Conservation (phyloP, 768 basidiomycete species). For the Hypsizygus marmoreus region DNA sequence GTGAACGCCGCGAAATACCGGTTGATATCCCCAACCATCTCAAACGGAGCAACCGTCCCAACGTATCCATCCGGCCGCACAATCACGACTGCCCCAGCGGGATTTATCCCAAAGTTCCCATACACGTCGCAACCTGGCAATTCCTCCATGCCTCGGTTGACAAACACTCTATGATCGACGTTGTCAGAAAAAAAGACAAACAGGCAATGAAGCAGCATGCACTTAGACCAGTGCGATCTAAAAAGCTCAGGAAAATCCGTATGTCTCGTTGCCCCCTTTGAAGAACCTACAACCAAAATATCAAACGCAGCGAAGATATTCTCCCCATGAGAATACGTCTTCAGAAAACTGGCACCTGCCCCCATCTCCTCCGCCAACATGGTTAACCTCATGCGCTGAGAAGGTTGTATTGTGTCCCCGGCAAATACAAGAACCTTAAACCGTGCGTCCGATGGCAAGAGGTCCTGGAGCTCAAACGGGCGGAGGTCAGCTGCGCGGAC, state of each 20-base stretch:
- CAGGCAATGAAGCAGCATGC: conserved; percentile 17
- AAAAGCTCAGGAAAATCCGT: conserved; percentile 48
- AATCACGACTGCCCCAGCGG: conserved; percentile 50
- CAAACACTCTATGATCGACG: conserved; percentile 48
- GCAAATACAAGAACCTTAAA: conserved; percentile 60
- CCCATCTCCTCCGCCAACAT: conserved; percentile 35
- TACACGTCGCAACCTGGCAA: conserved; percentile 57
- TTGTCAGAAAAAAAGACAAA: too few species aligned
- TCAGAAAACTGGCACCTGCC: conserved; percentile 25
- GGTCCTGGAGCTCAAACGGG: conserved; percentile 55
- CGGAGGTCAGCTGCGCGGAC: conserved; percentile 52
- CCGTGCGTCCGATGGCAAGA: conserved; percentile 50
- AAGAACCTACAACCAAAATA: conserved; percentile 40
- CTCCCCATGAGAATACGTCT: conserved; percentile 27
- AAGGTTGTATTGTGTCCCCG: conserved; percentile 39
- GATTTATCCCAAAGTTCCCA: conserved; percentile 51
- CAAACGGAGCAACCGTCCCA: conserved; percentile 53
- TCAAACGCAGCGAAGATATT: conserved; percentile 42
- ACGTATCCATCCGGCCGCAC: conserved; percentile 72
- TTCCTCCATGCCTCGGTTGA: conserved; percentile 49
- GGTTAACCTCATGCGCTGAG: conserved; percentile 30
- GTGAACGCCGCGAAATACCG: conserved; percentile 53
- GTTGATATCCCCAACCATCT: conserved; percentile 39
- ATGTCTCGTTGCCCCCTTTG: conserved; percentile 41
- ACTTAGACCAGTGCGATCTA: conserved; percentile 65